A percentile compares a stretch with the other conserved stretches of the same genome.
Conservation (phyloP, 2,329 filamentous ascomycete genomes). For the Xylaria sp. region DNA sequence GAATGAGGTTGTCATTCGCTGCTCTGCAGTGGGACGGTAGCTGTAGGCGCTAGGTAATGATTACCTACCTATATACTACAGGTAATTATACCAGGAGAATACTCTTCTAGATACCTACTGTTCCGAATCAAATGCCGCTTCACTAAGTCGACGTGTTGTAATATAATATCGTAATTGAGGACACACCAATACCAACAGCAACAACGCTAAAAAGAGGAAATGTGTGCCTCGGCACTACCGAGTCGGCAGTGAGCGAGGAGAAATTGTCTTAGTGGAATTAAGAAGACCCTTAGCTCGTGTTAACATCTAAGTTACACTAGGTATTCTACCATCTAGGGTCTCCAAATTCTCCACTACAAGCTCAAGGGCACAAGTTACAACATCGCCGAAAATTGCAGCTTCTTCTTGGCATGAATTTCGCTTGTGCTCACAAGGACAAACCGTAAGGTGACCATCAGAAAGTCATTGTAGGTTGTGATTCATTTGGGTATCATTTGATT, state of each 20-base stretch:
- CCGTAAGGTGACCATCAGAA: neutral
- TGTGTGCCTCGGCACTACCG: neutral
- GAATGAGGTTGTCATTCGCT: neutral
- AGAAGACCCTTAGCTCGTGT: neutral
- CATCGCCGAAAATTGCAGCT: neutral
- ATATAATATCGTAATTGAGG: no score
- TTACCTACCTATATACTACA: neutral
- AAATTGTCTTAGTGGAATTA: neutral
- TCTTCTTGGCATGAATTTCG: neutral
- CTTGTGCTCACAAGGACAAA: neutral
- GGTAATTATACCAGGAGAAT: no score
- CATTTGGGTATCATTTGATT: slow-evolving; percentile 32
- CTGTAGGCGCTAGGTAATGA: neutral
- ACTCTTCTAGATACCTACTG: no score
- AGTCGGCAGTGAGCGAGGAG: neutral
- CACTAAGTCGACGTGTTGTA: no score
- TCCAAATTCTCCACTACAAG: neutral
- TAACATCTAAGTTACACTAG: neutral
- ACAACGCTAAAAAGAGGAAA: neutral
- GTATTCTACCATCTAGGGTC: neutral
- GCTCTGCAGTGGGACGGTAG: neutral
- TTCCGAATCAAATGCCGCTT: no score
- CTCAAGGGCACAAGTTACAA: neutral
- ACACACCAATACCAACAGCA: neutral
- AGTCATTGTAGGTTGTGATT: neutral